Conservation (phyloP, 2,329 filamentous ascomycete genomes). For the Plectosphaerella plurivora region DNA sequence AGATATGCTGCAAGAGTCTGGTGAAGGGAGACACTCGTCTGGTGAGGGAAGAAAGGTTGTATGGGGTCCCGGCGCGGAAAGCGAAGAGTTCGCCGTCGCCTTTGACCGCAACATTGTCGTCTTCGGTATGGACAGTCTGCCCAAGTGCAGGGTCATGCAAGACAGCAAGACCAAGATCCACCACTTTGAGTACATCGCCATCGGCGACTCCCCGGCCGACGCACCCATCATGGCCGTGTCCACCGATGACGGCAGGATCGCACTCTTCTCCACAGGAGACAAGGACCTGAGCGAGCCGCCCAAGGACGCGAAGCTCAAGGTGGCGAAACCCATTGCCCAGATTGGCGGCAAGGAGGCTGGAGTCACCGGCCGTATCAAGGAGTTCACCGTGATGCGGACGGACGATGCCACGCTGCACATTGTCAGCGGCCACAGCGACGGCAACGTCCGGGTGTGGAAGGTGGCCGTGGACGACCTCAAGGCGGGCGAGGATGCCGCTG, state of each 20-base stretch:
- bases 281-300: conserved; percentile 35
- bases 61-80: conserved; percentile 70
- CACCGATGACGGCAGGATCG: conserved; percentile 83
- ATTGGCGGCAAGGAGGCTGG: conserved; percentile 70
- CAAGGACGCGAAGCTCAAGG: conserved; percentile 33
- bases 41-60: conserved; percentile 80
- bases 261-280: conserved; percentile 72
- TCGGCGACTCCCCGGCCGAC: conserved; percentile 41
- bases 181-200: conserved; percentile 67
- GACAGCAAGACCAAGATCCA: conserved; percentile 74
- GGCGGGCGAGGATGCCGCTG: conserved; percentile 14
- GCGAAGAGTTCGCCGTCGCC: conserved; percentile 80
- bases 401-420: conserved; percentile 45
- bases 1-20: conserved; percentile 67
- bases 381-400: conserved; percentile 65
- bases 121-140: conserved; percentile 83
- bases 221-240: conserved; percentile 65
- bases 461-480: conserved; percentile 41
- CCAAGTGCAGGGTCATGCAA: conserved; percentile 69
- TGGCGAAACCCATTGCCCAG: conserved; percentile 67
- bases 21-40: conserved; percentile 70
- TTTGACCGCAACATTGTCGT: conserved; percentile 84
- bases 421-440: conserved; percentile 78
- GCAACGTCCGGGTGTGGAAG: conserved; percentile 74
- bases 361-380: conserved; percentile 74